Conservation (phyloP, 495 filamentous ascomycete genomes). For the Neurospora sp. region DNA sequence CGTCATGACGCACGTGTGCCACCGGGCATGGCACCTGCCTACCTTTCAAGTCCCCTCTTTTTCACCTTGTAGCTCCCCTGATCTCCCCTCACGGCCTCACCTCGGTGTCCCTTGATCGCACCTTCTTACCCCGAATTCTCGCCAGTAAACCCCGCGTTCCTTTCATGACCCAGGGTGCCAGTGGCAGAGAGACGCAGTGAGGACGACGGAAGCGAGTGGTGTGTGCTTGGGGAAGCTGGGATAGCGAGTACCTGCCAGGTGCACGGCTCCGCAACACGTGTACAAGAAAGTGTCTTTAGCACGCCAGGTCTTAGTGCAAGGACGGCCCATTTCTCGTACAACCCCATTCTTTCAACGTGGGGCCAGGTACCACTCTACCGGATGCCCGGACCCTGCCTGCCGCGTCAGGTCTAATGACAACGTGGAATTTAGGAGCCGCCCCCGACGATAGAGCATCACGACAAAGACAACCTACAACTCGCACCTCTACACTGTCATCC, state of each 20-base stretch:
- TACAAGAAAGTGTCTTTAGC: not conserved
- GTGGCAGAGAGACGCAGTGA: not conserved
- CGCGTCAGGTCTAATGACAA: slow-evolving; percentile 14
- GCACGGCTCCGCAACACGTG: not conserved
- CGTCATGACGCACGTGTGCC: not conserved
- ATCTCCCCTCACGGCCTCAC: not conserved
- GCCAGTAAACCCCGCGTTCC: not conserved
- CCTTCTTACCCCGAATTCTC: not conserved
- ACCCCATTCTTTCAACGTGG: not conserved
- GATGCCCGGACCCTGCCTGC: not conserved
- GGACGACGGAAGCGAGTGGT: not conserved
- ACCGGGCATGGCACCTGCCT: not conserved
- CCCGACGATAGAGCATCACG: slow-evolving; percentile 1
- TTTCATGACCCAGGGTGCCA: not conserved
- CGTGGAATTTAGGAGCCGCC: slow-evolving; percentile 21
- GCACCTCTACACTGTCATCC: not conserved
- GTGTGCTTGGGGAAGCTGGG: not conserved
- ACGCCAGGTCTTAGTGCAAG: not conserved
- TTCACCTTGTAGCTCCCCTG: not conserved
- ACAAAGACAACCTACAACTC: slow-evolving; percentile 1
- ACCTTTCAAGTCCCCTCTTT: not conserved
- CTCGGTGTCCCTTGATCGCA: not conserved
- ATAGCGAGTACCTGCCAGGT: not conserved
- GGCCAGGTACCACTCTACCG: not conserved
- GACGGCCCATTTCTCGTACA: not conserved